Evolutionary conservation across 257 asterid species (phyloP).

Genomic region (Solanum medicagineum): DNA sequence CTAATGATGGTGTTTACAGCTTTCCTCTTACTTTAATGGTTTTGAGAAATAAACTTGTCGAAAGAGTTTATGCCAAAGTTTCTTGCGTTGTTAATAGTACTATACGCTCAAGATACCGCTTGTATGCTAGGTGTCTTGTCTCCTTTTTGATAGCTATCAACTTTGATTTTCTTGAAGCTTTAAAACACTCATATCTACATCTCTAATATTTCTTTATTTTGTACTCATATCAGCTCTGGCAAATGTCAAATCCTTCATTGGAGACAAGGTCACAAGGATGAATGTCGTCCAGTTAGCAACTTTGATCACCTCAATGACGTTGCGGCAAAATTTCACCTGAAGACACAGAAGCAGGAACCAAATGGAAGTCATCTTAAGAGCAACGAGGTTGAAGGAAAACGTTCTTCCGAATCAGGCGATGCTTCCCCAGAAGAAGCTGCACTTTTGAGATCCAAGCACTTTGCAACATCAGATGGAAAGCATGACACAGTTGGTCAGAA

Average conservation of each 20-base stretch:
- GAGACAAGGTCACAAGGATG: conserved; percentile 86
- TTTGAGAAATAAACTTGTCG: not conserved
- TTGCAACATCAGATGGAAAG: conserved; percentile 5
- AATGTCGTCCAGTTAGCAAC: conserved; percentile 37
- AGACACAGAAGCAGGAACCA: conserved; percentile 20
- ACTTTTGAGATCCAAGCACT: conserved; percentile 13
- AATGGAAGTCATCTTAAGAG: conserved; percentile 10
- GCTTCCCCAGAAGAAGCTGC: conserved; percentile 5
- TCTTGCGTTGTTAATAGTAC: not conserved
- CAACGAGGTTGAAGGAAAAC: conserved; percentile 14
- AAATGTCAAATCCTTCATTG: conserved; percentile 75
- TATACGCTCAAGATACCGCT: not conserved
- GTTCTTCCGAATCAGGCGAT: conserved; percentile 16
- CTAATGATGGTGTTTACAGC: not conserved
- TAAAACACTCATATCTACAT: not conserved
- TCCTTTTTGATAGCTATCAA: not conserved
- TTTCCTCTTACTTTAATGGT: not conserved
- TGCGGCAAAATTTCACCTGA: conserved; percentile 8
- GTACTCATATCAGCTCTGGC: conserved; percentile 39
- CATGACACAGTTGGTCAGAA: conserved; percentile 7
- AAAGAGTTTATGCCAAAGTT: not conserved
- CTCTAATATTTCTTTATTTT: not conserved
- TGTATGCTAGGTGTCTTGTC: not conserved
- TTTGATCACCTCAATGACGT: conserved; percentile 12
- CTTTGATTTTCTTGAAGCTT: not conserved